Conservation (phyloP, 352 stramenopile genomes). For the Phytophthora palmivora region DNA sequence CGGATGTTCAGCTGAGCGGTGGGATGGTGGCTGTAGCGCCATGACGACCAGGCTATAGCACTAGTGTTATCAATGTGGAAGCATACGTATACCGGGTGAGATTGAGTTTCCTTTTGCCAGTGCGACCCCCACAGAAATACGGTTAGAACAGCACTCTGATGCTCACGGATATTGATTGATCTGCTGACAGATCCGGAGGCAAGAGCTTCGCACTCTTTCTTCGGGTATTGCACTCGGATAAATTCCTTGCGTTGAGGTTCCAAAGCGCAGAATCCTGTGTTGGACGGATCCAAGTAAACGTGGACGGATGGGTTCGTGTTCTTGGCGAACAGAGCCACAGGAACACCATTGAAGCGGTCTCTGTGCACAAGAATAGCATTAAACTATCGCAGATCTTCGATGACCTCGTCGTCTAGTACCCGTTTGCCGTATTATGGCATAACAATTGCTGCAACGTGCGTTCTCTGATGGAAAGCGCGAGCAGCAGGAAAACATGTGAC, state of each 20-base stretch:
- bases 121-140: constrained; percentile 4
- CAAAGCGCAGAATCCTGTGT: constrained; percentile 11
- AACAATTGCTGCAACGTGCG: neutral
- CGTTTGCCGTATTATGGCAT: neutral
- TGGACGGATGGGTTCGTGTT: neutral
- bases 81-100: neutral
- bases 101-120: neutral
- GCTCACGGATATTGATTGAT: constrained; percentile 27
- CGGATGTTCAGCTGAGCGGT: constrained; percentile 10
- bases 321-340: constrained; percentile 2
- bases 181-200: neutral
- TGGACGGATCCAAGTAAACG: constrained; percentile 25
- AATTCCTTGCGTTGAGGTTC: constrained; percentile 5
- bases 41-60: constrained; percentile 7
- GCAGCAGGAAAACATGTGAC: constrained; percentile 8
- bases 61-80: constrained; percentile 25
- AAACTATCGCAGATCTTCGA: constrained; percentile 13
- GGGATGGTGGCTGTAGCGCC: neutral
- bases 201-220: neutral
- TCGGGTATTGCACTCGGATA: constrained; percentile 6
- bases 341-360: constrained; percentile 12
- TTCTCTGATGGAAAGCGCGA: constrained; percentile 5
- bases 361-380: neutral
- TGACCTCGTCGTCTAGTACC: neutral
- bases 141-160: constrained; percentile 9